Conservation (phyloP, 2,329 filamentous ascomycete species). For the Furcasterigmium furcatum region DNA sequence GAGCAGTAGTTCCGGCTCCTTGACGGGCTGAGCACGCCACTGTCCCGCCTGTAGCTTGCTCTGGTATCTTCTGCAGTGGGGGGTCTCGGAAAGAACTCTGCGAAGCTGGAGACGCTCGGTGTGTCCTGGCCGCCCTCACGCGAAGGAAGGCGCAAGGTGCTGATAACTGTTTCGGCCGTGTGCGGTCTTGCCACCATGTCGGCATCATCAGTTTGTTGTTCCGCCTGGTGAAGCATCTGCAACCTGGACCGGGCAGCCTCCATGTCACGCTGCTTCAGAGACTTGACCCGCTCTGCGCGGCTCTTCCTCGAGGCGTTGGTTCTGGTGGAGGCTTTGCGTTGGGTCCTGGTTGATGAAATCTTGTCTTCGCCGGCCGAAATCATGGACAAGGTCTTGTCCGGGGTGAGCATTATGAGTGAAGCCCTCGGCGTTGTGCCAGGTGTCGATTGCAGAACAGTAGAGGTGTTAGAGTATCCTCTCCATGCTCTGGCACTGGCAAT, state of each 20-base stretch:
- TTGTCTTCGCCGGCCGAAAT: neutral
- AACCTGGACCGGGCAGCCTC: slow-evolving; percentile 23
- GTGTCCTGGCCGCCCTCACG: slow-evolving; percentile 5
- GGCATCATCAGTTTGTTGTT: slow-evolving; percentile 3
- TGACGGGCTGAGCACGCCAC: neutral
- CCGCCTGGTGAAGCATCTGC: neutral
- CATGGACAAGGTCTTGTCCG: neutral
- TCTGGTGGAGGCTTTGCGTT: slow-evolving; percentile 8
- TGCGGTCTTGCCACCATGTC: slow-evolving; percentile 5
- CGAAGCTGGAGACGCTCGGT: neutral
- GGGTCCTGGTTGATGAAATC: neutral
- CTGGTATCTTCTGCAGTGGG: neutral
- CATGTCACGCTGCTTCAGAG: slow-evolving; percentile 36
- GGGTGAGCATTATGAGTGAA: slow-evolving; percentile 3
- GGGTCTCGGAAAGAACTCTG: neutral
- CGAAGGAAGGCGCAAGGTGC: slow-evolving; percentile 10
- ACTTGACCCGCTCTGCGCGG: slow-evolving; percentile 33
- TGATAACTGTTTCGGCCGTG: slow-evolving; percentile 10
- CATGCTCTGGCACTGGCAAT: slow-evolving; percentile 26
- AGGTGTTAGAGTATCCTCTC: slow-evolving; percentile 20
- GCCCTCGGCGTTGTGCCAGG: slow-evolving; percentile 7
- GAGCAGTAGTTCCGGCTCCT: neutral
- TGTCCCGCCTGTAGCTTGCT: neutral
- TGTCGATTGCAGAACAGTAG: slow-evolving; percentile 19
- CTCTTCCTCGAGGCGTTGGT: slow-evolving; percentile 18